Evolutionary conservation across 108 stramenopile genomes (phyloP).

Genomic region (Nitzschia sp.): DNA sequence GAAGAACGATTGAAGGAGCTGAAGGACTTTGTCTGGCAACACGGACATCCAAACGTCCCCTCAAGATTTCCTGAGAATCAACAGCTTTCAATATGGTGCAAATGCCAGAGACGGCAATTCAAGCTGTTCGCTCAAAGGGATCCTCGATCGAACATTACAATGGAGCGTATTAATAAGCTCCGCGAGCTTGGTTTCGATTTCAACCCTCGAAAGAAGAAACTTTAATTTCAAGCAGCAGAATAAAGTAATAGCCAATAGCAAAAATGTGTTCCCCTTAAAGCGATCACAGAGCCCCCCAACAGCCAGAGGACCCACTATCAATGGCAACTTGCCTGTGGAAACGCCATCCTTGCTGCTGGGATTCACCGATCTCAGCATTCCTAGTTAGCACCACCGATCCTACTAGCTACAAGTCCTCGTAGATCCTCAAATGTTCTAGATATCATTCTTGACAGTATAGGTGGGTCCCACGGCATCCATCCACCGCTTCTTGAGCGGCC

Average conservation of each 20-base stretch:
- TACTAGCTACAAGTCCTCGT: no score
- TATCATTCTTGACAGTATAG: background rate
- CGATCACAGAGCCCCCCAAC: no score
- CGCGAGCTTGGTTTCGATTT: background rate
- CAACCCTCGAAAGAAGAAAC: background rate
- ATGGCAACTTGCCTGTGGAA: no score
- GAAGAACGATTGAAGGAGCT: constrained; percentile 12
- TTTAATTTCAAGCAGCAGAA: no score
- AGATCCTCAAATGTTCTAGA: background rate
- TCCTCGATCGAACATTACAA: constrained; percentile 2
- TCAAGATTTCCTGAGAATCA: constrained; percentile 8
- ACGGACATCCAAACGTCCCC: constrained; percentile 20
- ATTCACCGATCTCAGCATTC: no score
- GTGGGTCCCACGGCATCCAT: constrained; percentile 22
- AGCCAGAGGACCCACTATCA: no score
- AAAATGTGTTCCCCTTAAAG: no score
- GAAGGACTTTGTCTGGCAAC: background rate
- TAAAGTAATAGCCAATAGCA: no score
- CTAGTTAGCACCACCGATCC: no score
- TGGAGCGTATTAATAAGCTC: constrained; percentile 8
- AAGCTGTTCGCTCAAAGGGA: constrained; percentile 4
- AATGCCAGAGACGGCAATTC: constrained; percentile 21
- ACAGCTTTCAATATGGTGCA: constrained; percentile 9
- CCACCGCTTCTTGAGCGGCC: constrained; percentile 26
- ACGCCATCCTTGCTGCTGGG: no score